phyloP scores from a whole-genome alignment of 768 basidiomycete genomes.

The Termitomyces sp. region DNA sequence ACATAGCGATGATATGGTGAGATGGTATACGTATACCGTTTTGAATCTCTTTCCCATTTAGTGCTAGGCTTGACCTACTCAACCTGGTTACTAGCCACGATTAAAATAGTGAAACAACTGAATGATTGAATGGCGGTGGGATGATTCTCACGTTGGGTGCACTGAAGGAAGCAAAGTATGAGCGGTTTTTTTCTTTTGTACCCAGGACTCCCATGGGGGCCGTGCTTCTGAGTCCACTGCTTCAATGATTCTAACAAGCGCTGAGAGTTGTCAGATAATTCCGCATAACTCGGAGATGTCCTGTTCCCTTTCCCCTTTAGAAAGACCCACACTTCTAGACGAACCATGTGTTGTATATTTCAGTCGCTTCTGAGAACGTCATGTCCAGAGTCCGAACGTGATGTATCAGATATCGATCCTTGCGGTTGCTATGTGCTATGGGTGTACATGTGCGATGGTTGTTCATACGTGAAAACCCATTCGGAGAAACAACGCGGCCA shows the following conservation, averaged over 20 bases:
- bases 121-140: neutral
- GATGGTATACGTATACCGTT: neutral
- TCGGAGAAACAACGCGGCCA: neutral
- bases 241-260: neutral
- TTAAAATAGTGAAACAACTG: no score
- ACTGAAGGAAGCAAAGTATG: neutral
- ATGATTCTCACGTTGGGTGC: neutral
- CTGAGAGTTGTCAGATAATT: neutral
- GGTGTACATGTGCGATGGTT: neutral
- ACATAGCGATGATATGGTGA: neutral
- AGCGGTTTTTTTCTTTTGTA: neutral
- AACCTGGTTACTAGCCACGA: neutral
- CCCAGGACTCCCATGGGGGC: neutral
- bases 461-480: neutral
- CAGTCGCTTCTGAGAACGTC: neutral
- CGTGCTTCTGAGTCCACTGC: neutral
- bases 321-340: neutral
- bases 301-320: neutral
- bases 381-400: neutral
- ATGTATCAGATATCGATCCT: neutral
- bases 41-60: no score
- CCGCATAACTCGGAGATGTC: neutral
- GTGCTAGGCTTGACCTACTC: neutral
- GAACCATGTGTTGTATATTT: neutral
- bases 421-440: slow-evolving; percentile 8